phyloP scores from a whole-genome alignment of 768 basidiomycete species.

The Hygrocybe punicea region DNA sequence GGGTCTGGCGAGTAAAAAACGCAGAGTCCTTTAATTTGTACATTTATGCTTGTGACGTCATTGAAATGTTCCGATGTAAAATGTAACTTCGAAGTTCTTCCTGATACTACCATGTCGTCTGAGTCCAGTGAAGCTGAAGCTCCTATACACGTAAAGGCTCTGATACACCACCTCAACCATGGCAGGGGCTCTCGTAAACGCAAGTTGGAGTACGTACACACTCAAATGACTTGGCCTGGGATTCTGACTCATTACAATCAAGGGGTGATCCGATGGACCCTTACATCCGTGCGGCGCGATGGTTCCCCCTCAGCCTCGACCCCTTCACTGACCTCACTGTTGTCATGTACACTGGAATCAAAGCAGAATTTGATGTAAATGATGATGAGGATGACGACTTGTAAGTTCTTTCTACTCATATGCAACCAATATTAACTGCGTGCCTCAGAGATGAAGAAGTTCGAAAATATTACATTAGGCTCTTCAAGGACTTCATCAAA shows the following conservation, averaged over 20 bases:
- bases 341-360: neutral
- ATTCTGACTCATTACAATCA: neutral
- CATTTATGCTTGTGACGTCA: neutral
- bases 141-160: neutral
- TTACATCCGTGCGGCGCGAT: neutral
- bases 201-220: neutral
- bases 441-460: neutral
- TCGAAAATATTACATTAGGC: neutral
- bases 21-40: too few species aligned
- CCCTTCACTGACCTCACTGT: neutral
- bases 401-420: neutral
- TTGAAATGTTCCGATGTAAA: neutral
- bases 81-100: neutral
- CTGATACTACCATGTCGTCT: neutral
- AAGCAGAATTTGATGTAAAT: neutral
- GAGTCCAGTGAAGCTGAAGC: neutral
- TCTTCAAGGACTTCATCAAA: neutral
- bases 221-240: neutral
- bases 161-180: neutral
- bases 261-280: neutral
- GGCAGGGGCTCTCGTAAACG: neutral
- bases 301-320: conserved; percentile 1
- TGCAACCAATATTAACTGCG: neutral
- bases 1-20: too few species aligned
- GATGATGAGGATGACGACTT: neutral